Evolutionary conservation across 192 early-diverging fungal genomes (phyloP), one percentile per base, ranked within the genome.

Genomic region (Phlyctochytrium planicorne): DNA sequence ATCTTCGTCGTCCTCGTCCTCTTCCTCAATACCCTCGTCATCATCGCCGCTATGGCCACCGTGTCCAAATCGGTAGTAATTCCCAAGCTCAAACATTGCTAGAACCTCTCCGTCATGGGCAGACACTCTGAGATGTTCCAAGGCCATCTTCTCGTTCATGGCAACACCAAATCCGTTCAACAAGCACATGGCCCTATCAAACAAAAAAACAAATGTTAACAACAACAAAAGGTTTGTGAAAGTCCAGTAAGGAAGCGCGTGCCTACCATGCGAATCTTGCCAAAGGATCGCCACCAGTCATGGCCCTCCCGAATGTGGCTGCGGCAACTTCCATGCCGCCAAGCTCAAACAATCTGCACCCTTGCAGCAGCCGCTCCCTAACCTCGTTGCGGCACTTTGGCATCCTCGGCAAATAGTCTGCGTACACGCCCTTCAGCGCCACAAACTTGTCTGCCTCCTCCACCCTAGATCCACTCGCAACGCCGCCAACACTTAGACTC

Each of bases 1-100:
- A 20, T 47, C 40, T 47, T 47, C 40, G 40, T 47, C 40, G 10
- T 47, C 40, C 40, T 47, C 40, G 40, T 47, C 40, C 40, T 47
- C 40, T 6, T 47, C 40, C 20, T 47, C 40, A 20, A 20, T 6
- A 47, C 6, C 10, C 40, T 47, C 40, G 40, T 47, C 40, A 6
- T 47, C 40, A 20, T 14, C 10, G 10, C 6, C 6, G 10, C 10
- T 14, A 20, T 6, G 10, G 40, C 40, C 40, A 6, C 20, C 40
- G 20, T 47, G 40, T 6, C 40, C 40, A 47, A 14, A 47, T 6
- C 40, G 40, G 40, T 47, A 47, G 40, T 47, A 47, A 20, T 47
- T 47, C 10, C 40, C 40, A 6, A 47, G 40, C 40, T 47, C 40
- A 20, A 14, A 47, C 40, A 47, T 47, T 6, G 40, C 40, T 14